phyloP scores from a whole-genome alignment of 768 basidiomycete genomes.

The Mycena metata region DNA sequence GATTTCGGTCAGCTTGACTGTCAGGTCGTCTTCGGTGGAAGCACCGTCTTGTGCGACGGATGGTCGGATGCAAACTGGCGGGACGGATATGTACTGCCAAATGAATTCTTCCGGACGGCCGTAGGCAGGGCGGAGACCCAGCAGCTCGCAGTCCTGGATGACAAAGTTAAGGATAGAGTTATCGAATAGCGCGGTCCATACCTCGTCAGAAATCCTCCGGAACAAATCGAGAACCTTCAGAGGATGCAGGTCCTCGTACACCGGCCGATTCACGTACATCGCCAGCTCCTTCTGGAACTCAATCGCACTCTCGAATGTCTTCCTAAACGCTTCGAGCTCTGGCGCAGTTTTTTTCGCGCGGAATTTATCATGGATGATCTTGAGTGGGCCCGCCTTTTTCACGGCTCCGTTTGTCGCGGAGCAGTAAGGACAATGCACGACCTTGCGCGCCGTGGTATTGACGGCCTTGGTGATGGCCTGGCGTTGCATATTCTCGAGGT shows the following conservation, averaged over 20 bases:
- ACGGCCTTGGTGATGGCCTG: slow-evolving; percentile 87
- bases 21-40: slow-evolving; percentile 98
- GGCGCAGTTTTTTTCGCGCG: slow-evolving; percentile 93
- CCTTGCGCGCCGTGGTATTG: slow-evolving; percentile 89
- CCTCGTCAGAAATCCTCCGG: slow-evolving; percentile 92
- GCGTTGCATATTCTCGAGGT: slow-evolving; percentile 93
- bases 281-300: slow-evolving; percentile 90
- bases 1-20: slow-evolving; percentile 97
- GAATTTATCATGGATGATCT: slow-evolving; percentile 98
- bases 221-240: slow-evolving; percentile 94
- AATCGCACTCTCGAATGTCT: slow-evolving; percentile 83
- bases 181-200: slow-evolving; percentile 45
- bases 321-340: slow-evolving; percentile 90
- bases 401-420: slow-evolving; percentile 94
- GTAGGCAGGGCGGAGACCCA: slow-evolving; percentile 89
- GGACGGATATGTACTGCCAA: slow-evolving; percentile 99
- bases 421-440: slow-evolving; percentile 93
- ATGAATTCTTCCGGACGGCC: slow-evolving; percentile 97
- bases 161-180: neutral
- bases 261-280: slow-evolving; percentile 87
- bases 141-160: slow-evolving; percentile 89
- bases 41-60: slow-evolving; percentile 98
- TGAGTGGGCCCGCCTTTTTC: slow-evolving; percentile 94
- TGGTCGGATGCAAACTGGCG: slow-evolving; percentile 96
- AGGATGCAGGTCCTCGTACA: slow-evolving; percentile 94